Evolutionary conservation across 257 asterid genomes (phyloP).

Genomic region (Nicotiana tabacum): DNA sequence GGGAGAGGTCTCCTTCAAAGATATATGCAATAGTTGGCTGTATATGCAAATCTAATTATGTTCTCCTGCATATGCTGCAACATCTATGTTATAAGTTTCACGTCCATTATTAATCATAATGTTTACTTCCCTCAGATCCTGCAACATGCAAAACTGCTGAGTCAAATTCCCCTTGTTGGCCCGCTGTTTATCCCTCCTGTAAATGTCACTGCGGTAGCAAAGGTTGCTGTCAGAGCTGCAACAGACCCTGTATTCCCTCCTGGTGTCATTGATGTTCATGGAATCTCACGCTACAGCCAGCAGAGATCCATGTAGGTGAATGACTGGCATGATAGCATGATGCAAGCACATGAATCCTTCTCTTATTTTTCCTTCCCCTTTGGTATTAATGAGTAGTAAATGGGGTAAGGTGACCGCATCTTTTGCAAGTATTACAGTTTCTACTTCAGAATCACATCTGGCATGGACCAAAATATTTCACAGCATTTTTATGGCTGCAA

Average conservation of each 20-base stretch:
- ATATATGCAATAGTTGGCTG: too few species aligned
- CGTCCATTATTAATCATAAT: background rate
- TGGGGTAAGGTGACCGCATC: too few species aligned
- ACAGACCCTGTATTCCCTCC: constrained; percentile 90
- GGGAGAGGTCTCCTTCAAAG: too few species aligned
- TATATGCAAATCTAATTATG: too few species aligned
- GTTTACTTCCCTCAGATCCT: background rate
- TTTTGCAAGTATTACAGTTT: too few species aligned
- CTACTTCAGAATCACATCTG: too few species aligned
- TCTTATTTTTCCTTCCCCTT: too few species aligned
- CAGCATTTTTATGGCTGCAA: too few species aligned
- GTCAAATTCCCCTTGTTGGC: background rate
- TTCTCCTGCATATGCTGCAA: background rate
- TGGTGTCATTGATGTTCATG: constrained; percentile 70
- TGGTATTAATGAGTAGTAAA: too few species aligned
- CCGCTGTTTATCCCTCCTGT: constrained; percentile 28
- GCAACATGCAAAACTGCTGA: background rate
- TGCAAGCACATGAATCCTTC: background rate
- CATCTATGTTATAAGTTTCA: background rate
- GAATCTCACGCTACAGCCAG: constrained; percentile 66
- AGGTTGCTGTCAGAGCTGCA: constrained; percentile 83
- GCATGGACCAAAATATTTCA: too few species aligned
- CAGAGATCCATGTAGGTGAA: constrained; percentile 32
- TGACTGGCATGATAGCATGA: background rate
- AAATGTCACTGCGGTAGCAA: constrained; percentile 68